A percentile compares a stretch with the other conserved stretches of the same genome.
Conservation (phyloP, 495 filamentous ascomycete genomes). For the Penicillium macrosclerotiorum region DNA sequence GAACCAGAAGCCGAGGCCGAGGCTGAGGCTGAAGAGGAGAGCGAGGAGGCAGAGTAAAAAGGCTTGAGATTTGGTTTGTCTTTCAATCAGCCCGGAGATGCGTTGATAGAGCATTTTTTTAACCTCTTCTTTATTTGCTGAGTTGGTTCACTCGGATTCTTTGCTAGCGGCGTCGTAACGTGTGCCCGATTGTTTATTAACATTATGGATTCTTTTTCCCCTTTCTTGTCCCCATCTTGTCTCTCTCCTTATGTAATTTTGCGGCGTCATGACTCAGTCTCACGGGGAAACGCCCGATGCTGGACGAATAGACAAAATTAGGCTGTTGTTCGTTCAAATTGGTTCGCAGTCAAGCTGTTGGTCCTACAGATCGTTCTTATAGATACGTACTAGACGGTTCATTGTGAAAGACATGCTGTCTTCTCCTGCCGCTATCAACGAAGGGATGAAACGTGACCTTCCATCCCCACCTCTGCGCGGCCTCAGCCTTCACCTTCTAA, state of each 20-base stretch:
- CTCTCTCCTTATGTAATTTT: constrained; percentile 14
- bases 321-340: no score
- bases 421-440: no score
- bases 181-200: constrained; percentile 26
- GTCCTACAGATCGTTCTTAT: no score
- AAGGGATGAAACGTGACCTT: no score
- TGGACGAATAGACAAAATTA: constrained; percentile 17
- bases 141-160: constrained; percentile 24
- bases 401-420: no score
- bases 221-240: constrained; percentile 4
- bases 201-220: constrained; percentile 4
- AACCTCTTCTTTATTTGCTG: constrained; percentile 10
- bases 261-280: constrained; percentile 11
- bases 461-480: no score
- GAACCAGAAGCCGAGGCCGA: constrained; percentile 21
- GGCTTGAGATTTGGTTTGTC: constrained; percentile 14
- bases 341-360: no score
- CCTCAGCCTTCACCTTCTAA: no score
- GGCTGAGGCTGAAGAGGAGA: constrained; percentile 19
- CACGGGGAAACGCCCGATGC: constrained; percentile 4
- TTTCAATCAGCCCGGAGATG: constrained; percentile 19
- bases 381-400: no score
- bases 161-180: constrained; percentile 36
- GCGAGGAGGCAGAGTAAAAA: constrained; percentile 25
- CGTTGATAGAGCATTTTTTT: constrained; percentile 27